phyloP scores from a whole-genome alignment of 2,329 filamentous ascomycete species.

The Aspergillus sp. region DNA sequence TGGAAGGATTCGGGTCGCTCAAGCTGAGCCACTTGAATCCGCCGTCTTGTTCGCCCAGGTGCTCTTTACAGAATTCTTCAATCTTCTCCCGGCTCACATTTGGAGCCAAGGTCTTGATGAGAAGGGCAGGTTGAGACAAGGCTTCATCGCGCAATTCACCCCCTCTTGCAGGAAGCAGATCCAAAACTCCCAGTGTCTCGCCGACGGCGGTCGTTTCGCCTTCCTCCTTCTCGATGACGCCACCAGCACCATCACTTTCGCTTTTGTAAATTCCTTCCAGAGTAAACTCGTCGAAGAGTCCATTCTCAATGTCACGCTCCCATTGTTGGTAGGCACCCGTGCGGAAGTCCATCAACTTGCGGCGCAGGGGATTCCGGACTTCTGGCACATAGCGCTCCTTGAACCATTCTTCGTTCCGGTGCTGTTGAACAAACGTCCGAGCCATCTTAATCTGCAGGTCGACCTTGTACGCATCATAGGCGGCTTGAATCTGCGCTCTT shows the following conservation, averaged over 20 bases:
- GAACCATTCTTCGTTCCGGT: slow-evolving; percentile 98
- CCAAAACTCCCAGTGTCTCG: slow-evolving; percentile 88
- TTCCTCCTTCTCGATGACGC: slow-evolving; percentile 88
- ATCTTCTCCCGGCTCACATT: slow-evolving; percentile 92
- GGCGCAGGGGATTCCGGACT: slow-evolving; percentile 70
- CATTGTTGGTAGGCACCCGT: slow-evolving; percentile 78
- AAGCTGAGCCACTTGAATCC: slow-evolving; percentile 95
- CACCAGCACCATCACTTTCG: slow-evolving; percentile 83
- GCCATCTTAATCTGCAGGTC: slow-evolving; percentile 73
- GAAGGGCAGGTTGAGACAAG: slow-evolving; percentile 81
- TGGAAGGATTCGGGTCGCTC: slow-evolving; percentile 94
- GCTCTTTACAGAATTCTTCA: slow-evolving; percentile 90
- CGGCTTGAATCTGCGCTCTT: slow-evolving; percentile 61
- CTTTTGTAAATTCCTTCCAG: slow-evolving; percentile 91
- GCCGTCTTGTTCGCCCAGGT: slow-evolving; percentile 84
- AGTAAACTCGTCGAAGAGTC: slow-evolving; percentile 90
- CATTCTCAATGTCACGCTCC: slow-evolving; percentile 81
- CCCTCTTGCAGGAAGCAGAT: slow-evolving; percentile 78
- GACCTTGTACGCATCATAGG: slow-evolving; percentile 66
- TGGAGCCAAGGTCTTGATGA: slow-evolving; percentile 97
- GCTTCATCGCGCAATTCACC: slow-evolving; percentile 88
- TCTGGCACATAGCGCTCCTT: slow-evolving; percentile 89
- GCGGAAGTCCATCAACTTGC: slow-evolving; percentile 76
- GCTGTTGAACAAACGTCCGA: slow-evolving; percentile 81
- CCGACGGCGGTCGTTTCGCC: slow-evolving; percentile 89